Base-by-base conservation (phyloP, 805 yeast species). In the Ogataea henricii region DNA sequence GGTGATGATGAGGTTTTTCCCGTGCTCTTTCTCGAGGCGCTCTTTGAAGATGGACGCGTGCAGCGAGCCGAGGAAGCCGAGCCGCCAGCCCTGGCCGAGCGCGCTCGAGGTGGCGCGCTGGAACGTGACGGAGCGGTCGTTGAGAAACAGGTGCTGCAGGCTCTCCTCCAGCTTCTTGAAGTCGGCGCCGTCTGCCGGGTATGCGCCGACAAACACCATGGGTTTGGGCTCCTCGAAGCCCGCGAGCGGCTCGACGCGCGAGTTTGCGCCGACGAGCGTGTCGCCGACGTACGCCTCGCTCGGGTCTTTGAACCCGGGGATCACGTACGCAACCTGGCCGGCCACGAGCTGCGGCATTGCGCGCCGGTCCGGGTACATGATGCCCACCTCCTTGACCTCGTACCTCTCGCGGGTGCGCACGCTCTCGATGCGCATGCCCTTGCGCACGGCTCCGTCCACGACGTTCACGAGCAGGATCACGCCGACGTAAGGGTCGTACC, bases 201-300 rank as follows among this genome's bases (percentile, higher is more conserved):
- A 92, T 0, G 98, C 99, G 12, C 98, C 98, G 41, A 92, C 95
- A 65, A 92, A 94, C 7, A 92, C 98, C 98, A 94, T 94, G 1
- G 98, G 97, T 66, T 94, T 91, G 1, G 96, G 91, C 59, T 89
- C 97, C 67, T 91, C 97, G 65, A 92, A 94, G 1, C 98, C 98
- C 1, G 95, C 96, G 21, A 92, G 73, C 1, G 97, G 85, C 53
- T 83, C 88, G 2, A 87, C 82, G 27, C 74, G 76, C 4, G 63
- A 55, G 4, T 85, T 86, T 10, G 72, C 70, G 47, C 78, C 81
- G 76, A 81, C 80, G 53, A 89, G 77, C 0, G 99, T 92, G 63
- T 92, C 99, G 27, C 99, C 99, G 48, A 90, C 84, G 59, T 83
- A 77, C 0, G 96, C 97, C 57, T 91, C 96, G 17, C 79, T 69